Base-by-base conservation (phyloP, 1,139 yeast species). In the Sporopachydermia cereana region DNA sequence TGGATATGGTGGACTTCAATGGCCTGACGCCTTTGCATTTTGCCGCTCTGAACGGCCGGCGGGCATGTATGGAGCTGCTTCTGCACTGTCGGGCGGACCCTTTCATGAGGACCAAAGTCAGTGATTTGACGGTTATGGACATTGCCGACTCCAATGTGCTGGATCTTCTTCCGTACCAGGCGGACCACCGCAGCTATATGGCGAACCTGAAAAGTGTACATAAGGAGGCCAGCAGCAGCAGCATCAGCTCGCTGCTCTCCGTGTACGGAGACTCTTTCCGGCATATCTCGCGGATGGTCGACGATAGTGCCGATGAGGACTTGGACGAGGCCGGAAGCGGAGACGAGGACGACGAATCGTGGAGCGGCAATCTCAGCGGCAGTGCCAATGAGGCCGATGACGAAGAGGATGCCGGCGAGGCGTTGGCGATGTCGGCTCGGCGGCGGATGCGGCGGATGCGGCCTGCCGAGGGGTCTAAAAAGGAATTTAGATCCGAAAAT, bases 21-120 rank as follows among this genome's bases (percentile, higher is more conserved):
- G 96, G 95, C 1, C 74, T 78, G 52, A 82, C 95, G 0, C 94
- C 97, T 12, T 67, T 91, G 47, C 95, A 88, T 61, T 78, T 83
- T 57, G 95, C 96, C 0, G 77, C 89, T 21, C 63, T 88, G 55
- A 68, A 73, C 52, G 96, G 96, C 16, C 75, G 81, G 56, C 66
- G 84, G 43, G 76, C 74, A 42, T 68, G 80, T 49, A 78, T 80
- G 48, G 65, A 70, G 44, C 61, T 78, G 44, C 69, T 82, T 52
- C 60, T 79, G 41, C 76, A 71, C 41, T 79, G 83, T 59, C 77
- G 74, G 53, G 85, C 93, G 1, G 80, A 77, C 54, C 68, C 78
- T 52, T 70, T 73, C 51, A 62, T 73, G 55, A 75, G 68, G 52
- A 71, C 84, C 36, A 64, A 71, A 36, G 74, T 74, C 53, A 85